A percentile compares a stretch with the other conserved stretches of the same genome.
Conservation (phyloP, 768 basidiomycete species). For the Antrodiella citrinella region DNA sequence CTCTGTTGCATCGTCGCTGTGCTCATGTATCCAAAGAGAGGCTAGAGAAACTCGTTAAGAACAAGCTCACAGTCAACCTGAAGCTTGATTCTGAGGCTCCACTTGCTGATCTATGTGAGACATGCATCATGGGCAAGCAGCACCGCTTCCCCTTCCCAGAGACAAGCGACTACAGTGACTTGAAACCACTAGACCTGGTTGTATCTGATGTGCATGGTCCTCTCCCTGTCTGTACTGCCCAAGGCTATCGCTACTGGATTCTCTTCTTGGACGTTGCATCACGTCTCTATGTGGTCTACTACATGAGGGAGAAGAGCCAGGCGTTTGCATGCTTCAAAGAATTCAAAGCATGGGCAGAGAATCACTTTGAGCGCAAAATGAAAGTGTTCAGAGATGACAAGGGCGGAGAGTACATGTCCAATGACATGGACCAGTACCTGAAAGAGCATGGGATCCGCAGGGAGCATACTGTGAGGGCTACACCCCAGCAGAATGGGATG, state of each 20-base stretch:
- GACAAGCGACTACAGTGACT: not conserved
- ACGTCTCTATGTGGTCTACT: slow-evolving; percentile 6
- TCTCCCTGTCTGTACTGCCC: slow-evolving; percentile 5
- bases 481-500: slow-evolving; percentile 15
- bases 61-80: not conserved
- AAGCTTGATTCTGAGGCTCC: not conserved
- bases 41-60: not conserved
- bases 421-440: slow-evolving; percentile 11
- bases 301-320: slow-evolving; percentile 17
- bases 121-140: slow-evolving; percentile 21
- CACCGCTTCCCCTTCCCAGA: slow-evolving; percentile 8
- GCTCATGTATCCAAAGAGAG: slow-evolving; percentile 8
- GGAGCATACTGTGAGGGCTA: slow-evolving; percentile 11
- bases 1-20: slow-evolving; percentile 19
- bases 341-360: slow-evolving; percentile 25
- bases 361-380: slow-evolving; percentile 10
- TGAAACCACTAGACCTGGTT: not conserved
- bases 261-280: slow-evolving; percentile 5
- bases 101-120: slow-evolving; percentile 6
- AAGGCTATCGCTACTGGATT: slow-evolving; percentile 10
- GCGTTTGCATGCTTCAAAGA: slow-evolving; percentile 18
- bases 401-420: slow-evolving; percentile 22
- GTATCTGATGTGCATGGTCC: slow-evolving; percentile 1
- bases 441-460: slow-evolving; percentile 12
- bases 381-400: slow-evolving; percentile 18